Evolutionary conservation across 169 alveolate species (phyloP).

Genomic region (Plasmodium vivax): DNA sequence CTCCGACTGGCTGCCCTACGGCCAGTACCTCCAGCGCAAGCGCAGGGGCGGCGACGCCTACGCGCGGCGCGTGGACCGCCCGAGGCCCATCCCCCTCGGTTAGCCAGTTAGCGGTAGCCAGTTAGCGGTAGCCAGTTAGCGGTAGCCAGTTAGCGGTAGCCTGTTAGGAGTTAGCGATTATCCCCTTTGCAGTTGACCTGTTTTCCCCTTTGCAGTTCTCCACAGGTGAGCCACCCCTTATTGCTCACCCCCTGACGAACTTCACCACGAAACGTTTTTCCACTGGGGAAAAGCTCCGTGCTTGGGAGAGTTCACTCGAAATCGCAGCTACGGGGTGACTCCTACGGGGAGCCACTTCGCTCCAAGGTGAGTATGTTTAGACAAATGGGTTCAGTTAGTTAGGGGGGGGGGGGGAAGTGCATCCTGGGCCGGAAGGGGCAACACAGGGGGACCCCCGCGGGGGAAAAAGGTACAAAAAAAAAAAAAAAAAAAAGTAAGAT

Average conservation of each 20-base stretch:
- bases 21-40: constrained; percentile 77
- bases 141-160: no score
- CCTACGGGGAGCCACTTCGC: background rate
- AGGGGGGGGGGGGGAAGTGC: background rate
- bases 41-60: constrained; percentile 85
- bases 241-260: no score
- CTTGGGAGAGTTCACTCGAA: background rate
- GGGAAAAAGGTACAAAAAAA: background rate
- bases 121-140: no score
- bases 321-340: no score
- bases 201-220: no score
- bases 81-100: constrained; percentile 66
- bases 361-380: background rate
- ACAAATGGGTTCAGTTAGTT: background rate
- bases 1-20: constrained; percentile 80
- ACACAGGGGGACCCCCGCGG: background rate
- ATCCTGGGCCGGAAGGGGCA: background rate
- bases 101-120: background rate
- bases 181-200: no score
- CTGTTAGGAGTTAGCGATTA: no score
- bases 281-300: background rate
- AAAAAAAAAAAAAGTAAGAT: no score
- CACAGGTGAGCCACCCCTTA: no score
- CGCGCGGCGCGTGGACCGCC: constrained; percentile 77
- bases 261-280: no score